A percentile compares a stretch with the other conserved stretches of the same genome.
Conservation (phyloP, 2,329 filamentous ascomycete species). For the Cladobotryum protrusum region DNA sequence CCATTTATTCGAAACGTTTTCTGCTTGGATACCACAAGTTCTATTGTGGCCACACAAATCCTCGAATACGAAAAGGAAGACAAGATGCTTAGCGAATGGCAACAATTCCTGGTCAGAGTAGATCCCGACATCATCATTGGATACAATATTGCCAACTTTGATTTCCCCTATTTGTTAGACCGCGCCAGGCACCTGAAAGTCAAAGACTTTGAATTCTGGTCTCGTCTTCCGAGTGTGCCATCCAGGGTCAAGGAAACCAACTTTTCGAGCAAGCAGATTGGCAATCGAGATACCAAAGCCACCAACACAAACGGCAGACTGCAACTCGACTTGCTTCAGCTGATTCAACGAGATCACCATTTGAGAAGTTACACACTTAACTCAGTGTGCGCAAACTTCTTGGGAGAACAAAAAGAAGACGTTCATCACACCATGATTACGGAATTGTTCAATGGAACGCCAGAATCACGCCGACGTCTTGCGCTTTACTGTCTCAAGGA, state of each 20-base stretch:
- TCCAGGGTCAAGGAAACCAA: constrained; percentile 74
- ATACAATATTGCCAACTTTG: constrained; percentile 98
- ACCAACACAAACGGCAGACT: constrained; percentile 93
- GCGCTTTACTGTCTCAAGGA: constrained; percentile 97
- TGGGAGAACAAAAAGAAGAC: constrained; percentile 97
- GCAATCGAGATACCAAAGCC: constrained; percentile 85
- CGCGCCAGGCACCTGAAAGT: constrained; percentile 81
- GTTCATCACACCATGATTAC: constrained; percentile 99
- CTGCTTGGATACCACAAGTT: constrained; percentile 83
- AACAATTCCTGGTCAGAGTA: constrained; percentile 79
- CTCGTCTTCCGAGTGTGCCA: constrained; percentile 63
- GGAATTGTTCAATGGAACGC: constrained; percentile 91
- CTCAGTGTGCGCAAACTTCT: constrained; percentile 88
- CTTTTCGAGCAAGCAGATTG: constrained; percentile 97
- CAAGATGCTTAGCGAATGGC: constrained; percentile 89
- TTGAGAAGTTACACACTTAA: constrained; percentile 95
- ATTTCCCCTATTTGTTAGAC: constrained; percentile 92
- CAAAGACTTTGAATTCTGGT: constrained; percentile 76
- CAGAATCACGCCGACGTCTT: constrained; percentile 82
- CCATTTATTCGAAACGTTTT: constrained; percentile 97
- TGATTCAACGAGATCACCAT: constrained; percentile 92
- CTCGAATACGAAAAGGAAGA: constrained; percentile 75
- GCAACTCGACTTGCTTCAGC: constrained; percentile 88
- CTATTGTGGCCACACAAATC: constrained; percentile 92
- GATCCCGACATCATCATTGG: constrained; percentile 97